Evolutionary conservation across 2,329 filamentous ascomycete genomes (phyloP).

Genomic region (Cladosporium sp.): DNA sequence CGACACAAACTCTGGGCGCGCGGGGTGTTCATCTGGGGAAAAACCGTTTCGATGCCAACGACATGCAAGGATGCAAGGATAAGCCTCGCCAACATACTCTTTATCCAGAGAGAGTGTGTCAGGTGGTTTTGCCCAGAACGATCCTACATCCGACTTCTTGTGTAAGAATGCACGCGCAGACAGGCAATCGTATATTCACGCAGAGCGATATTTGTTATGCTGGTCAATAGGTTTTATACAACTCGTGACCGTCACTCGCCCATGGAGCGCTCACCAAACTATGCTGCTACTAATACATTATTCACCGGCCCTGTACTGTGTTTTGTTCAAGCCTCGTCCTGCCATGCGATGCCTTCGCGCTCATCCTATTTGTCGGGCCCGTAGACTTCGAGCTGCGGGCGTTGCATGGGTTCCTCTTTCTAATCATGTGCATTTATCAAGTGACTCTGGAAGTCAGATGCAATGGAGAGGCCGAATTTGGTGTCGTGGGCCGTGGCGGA

Average conservation of each 20-base stretch:
- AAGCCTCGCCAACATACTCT: background rate
- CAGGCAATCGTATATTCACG: background rate
- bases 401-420: background rate
- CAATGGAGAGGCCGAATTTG: background rate
- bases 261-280: background rate
- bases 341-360: slow-evolving; percentile 8
- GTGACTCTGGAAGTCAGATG: background rate
- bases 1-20: slow-evolving; percentile 1
- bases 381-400: background rate
- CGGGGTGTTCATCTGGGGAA: slow-evolving; percentile 12
- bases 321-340: background rate
- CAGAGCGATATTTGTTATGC: background rate
- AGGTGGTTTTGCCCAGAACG: background rate
- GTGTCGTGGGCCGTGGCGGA: background rate
- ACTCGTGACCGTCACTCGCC: background rate
- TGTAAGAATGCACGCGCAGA: background rate
- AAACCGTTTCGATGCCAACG: background rate
- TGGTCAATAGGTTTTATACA: background rate
- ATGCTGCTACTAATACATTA: slow-evolving; percentile 14
- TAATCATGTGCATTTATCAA: background rate
- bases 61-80: background rate
- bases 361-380: background rate
- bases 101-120: background rate
- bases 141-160: background rate
- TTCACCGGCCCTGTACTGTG: background rate